Percentiles rank a stretch among this genome's conserved stretches.
These are phyloP conservation scores for Dothistroma septosporum DNA, from an alignment of 2,329 filamentous ascomycete species.

Conservation along the genomic window DNA sequence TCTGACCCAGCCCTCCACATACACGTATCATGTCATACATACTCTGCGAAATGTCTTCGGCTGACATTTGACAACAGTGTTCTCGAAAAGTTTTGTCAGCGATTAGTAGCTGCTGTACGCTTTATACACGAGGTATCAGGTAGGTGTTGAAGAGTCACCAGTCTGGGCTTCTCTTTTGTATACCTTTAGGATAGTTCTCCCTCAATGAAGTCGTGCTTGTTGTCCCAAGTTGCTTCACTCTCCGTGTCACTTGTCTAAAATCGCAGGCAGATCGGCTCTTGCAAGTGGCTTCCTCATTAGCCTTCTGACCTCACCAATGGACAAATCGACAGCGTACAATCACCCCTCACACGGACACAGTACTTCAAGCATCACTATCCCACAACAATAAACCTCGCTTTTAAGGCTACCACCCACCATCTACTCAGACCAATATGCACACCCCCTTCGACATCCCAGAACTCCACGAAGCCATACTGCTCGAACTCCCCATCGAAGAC, in stretches of 20 bases:
- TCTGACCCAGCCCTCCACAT: slow-evolving; percentile 28
- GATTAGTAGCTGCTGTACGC: not conserved
- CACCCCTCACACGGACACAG: no score
- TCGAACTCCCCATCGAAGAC: not conserved
- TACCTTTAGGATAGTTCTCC: not conserved
- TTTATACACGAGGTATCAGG: not conserved
- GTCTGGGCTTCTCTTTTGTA: not conserved
- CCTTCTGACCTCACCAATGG: no score
- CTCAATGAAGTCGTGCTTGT: not conserved
- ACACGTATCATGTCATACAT: not conserved
- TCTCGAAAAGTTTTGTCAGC: not conserved
- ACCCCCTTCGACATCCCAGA: not conserved
- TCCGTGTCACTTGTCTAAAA: no score
- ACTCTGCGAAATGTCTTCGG: not conserved
- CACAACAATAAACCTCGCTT: not conserved
- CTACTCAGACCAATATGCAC: not conserved
- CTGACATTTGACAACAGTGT: not conserved
- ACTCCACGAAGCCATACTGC: not conserved
- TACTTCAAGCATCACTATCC: no score
- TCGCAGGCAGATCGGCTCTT: no score
- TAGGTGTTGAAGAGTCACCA: not conserved
- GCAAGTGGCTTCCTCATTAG: no score
- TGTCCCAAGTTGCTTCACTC: no score
- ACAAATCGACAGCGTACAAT: no score
- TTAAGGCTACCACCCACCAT: not conserved